Conservation (phyloP, 805 yeast species). For the Metschnikowia shivogae region DNA sequence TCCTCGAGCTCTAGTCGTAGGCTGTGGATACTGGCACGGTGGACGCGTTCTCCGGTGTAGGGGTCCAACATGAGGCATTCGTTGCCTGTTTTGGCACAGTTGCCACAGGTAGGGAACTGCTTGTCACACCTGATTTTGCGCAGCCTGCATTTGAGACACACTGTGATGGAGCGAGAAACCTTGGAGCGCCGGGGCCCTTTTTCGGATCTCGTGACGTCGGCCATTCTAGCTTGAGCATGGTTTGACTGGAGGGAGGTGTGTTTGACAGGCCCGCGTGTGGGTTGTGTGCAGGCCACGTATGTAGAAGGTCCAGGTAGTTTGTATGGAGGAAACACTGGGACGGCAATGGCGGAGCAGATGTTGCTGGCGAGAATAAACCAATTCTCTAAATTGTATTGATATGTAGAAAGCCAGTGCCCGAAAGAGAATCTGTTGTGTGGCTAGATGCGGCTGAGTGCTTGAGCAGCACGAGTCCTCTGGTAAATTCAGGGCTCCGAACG, state of each 20-base stretch:
- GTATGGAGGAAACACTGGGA: too few relatives aligned
- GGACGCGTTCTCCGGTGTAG: constrained; percentile 14
- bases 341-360: too few relatives aligned
- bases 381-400: too few relatives aligned
- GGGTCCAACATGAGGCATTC: constrained; percentile 15
- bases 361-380: too few relatives aligned
- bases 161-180: constrained; percentile 12
- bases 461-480: too few relatives aligned
- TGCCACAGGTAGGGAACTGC: constrained; percentile 15
- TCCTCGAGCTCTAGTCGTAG: constrained; percentile 9
- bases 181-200: not conserved
- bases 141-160: constrained; percentile 15
- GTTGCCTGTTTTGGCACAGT: constrained; percentile 12
- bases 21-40: constrained; percentile 11
- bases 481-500: too few relatives aligned
- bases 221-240: not conserved
- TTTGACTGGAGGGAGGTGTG: not conserved
- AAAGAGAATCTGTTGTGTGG: too few relatives aligned
- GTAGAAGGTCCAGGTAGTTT: too few relatives aligned
- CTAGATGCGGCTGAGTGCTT: too few relatives aligned
- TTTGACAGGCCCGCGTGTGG: not conserved
- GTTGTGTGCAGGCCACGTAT: not conserved
- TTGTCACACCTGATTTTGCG: constrained; percentile 16
- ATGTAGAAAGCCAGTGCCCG: too few relatives aligned
- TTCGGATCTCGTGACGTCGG: not conserved